A percentile compares a stretch with the other conserved stretches of the same genome.
These are phyloP conservation scores for Acarospora socialis DNA, from an alignment of 2,329 filamentous ascomycete species.

Conservation along the genomic window DNA sequence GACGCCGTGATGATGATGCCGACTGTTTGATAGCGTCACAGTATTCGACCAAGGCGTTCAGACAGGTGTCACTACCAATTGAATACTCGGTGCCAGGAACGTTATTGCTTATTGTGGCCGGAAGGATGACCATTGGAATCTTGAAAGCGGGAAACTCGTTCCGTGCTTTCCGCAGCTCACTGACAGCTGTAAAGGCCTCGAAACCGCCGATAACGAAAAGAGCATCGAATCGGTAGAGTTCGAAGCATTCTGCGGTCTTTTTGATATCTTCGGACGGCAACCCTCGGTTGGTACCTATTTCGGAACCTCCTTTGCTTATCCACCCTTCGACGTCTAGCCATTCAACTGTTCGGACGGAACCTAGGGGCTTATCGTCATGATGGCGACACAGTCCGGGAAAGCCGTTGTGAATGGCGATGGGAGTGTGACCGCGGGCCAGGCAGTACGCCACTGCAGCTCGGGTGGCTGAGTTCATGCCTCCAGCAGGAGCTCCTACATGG, in stretches of 20 bases:
- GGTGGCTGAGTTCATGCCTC: constrained; percentile 95
- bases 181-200: constrained; percentile 86
- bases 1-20: constrained; percentile 78
- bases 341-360: constrained; percentile 69
- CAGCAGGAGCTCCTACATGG: constrained; percentile 89
- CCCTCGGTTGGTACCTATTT: constrained; percentile 94
- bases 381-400: constrained; percentile 90
- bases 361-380: constrained; percentile 66
- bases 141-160: constrained; percentile 69
- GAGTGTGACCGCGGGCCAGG: constrained; percentile 77
- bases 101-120: constrained; percentile 98
- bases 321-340: constrained; percentile 94
- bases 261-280: constrained; percentile 79
- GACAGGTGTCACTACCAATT: constrained; percentile 85
- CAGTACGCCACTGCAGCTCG: constrained; percentile 89
- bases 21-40: constrained; percentile 97
- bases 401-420: constrained; percentile 87
- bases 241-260: constrained; percentile 67
- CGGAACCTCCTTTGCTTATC: constrained; percentile 92
- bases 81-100: constrained; percentile 97
- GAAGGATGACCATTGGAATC: constrained; percentile 81
- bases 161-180: constrained; percentile 70
- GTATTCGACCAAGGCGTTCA: constrained; percentile 89
- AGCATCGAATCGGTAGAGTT: constrained; percentile 76
- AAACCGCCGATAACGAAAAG: constrained; percentile 90